Conservation (phyloP, 1,139 yeast genomes). For the Lodderomyces oxycetoniae region DNA sequence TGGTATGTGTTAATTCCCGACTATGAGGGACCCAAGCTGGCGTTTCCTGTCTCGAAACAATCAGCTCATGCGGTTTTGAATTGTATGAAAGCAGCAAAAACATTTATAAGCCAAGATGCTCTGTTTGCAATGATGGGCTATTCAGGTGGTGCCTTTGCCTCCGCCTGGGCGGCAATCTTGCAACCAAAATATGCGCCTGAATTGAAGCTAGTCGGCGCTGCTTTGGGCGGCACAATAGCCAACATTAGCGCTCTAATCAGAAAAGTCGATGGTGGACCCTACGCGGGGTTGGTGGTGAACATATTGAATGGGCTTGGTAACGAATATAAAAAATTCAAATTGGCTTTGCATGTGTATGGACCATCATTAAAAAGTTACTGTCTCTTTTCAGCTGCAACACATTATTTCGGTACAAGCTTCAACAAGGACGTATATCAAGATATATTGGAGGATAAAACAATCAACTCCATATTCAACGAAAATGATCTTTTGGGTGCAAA, state of each 20-base stretch:
- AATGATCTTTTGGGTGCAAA: conserved; percentile 19
- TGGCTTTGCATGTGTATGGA: conserved; percentile 8
- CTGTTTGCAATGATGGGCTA: conserved; percentile 31
- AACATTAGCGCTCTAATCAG: conserved; percentile 20
- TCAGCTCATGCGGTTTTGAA: conserved; percentile 23
- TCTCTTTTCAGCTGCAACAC: conserved; percentile 12
- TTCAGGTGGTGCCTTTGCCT: conserved; percentile 34
- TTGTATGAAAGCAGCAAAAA: conserved; percentile 20
- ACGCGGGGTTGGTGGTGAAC: conserved; percentile 21
- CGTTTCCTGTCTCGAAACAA: conserved; percentile 23
- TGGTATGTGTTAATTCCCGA: conserved; percentile 26
- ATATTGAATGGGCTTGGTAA: conserved; percentile 18
- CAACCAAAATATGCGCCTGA: conserved; percentile 32
- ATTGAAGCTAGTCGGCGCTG: conserved; percentile 28
- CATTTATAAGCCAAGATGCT: conserved; percentile 23
- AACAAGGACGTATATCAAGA: conserved; percentile 16
- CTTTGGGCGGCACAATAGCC: conserved; percentile 31
- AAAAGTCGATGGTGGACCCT: conserved; percentile 18
- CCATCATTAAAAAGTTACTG: conserved; percentile 11
- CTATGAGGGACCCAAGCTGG: conserved; percentile 19
- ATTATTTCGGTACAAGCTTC: conserved; percentile 14
- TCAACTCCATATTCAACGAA: conserved; percentile 15
- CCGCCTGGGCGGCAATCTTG: conserved; percentile 32
- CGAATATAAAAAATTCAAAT: conserved; percentile 12
- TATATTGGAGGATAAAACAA: conserved; percentile 16